Conservation (phyloP, 2,329 filamentous ascomycete genomes). For the Xylaria sp. region DNA sequence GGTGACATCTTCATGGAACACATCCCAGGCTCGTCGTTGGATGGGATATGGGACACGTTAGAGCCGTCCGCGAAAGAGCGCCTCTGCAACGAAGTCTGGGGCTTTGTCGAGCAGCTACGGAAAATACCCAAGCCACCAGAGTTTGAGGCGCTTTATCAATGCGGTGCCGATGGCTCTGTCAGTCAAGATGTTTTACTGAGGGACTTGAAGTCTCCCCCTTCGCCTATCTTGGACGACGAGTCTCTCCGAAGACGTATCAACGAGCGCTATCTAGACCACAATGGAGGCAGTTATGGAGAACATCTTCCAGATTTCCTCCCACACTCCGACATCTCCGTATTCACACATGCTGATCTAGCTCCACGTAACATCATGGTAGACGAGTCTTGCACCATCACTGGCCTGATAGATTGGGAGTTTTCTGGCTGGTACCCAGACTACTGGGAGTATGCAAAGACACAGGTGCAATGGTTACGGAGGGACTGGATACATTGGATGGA, state of each 20-base stretch:
- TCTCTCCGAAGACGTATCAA: slow-evolving; percentile 8
- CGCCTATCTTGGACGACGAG: slow-evolving; percentile 5
- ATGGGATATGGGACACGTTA: slow-evolving; percentile 1
- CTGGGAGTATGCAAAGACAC: slow-evolving; percentile 19
- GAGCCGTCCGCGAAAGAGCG: slow-evolving; percentile 12
- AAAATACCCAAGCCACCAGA: slow-evolving; percentile 8
- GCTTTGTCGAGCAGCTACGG: slow-evolving; percentile 20
- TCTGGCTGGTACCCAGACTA: slow-evolving; percentile 22
- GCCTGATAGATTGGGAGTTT: slow-evolving; percentile 16
- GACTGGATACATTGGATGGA: slow-evolving; percentile 15
- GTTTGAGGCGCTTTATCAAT: slow-evolving; percentile 9
- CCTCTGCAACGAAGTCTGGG: slow-evolving; percentile 23
- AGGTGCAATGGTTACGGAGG: neutral
- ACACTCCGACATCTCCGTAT: slow-evolving; percentile 1
- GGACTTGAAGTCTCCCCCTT: neutral
- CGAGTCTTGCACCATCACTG: neutral
- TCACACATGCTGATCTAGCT: slow-evolving; percentile 10
- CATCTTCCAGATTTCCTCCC: slow-evolving; percentile 7
- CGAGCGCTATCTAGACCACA: slow-evolving; percentile 3
- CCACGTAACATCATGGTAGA: slow-evolving; percentile 14
- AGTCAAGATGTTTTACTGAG: neutral
- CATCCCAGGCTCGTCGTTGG: neutral
- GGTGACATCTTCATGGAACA: slow-evolving; percentile 20
- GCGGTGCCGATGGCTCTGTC: slow-evolving; percentile 14
- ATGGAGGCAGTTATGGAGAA: slow-evolving; percentile 4